Evolutionary conservation across 116 monocot genomes (phyloP).

Genomic region (Phalaenopsis hybrid): DNA sequence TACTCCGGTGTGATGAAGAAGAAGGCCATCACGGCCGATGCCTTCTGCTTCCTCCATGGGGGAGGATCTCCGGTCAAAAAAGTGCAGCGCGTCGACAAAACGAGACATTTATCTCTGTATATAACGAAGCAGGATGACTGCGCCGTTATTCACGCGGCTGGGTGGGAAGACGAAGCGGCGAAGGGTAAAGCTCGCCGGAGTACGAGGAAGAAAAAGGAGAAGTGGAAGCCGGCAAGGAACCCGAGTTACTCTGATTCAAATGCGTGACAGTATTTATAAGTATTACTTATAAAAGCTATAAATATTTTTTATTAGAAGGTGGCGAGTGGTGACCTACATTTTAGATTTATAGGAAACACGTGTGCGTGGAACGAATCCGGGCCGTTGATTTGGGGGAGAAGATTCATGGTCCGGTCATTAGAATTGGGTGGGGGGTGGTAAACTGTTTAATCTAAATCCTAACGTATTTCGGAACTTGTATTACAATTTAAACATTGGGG

Average conservation of each 20-base stretch:
- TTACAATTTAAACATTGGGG: background rate
- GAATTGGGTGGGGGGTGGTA: slow-evolving; percentile 4
- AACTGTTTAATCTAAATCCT: background rate
- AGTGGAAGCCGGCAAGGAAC: background rate
- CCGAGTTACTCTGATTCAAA: background rate
- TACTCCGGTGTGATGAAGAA: background rate
- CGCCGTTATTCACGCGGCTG: background rate
- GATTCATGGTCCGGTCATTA: background rate
- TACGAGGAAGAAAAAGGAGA: background rate
- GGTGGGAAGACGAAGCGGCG: background rate
- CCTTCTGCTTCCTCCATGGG: slow-evolving; percentile 46
- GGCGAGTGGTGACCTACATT: background rate
- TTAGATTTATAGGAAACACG: background rate
- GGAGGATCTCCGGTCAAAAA: slow-evolving; percentile 23
- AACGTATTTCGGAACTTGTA: background rate
- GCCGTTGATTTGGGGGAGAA: background rate
- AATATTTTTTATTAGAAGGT: background rate
- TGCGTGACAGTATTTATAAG: background rate
- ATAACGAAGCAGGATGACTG: background rate
- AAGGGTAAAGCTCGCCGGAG: background rate
- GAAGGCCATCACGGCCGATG: slow-evolving; percentile 22
- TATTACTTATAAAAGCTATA: no score
- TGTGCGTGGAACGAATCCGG: background rate
- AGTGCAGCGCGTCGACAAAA: slow-evolving; percentile 9
- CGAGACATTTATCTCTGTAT: background rate